Evolutionary conservation across 805 yeast genomes (phyloP), one percentile per base, ranked within the genome.

Genomic region (Spencermartinsiella europaea): DNA sequence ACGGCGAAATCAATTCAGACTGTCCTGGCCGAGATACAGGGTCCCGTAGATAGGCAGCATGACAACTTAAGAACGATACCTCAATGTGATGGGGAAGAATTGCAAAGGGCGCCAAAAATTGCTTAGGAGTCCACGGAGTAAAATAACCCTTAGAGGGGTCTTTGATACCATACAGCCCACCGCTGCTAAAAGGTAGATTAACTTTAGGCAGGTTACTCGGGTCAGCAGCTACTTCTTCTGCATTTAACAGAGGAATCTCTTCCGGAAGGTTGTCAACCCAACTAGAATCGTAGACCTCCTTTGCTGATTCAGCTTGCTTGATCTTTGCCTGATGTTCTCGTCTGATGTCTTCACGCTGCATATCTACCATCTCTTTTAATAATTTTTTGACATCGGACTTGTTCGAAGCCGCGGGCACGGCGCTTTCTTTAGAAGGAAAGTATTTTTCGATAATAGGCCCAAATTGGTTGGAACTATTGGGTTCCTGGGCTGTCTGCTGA

Each of bases 11-110:
- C 49, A 93, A 95, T 72, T 93, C 99, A 27, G 96, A 85, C 62
- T 86, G 90, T 47, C 96, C 97, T 4, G 97, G 96, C 65, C 97
- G 80, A 12, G 97, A 95, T 42, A 93, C 89, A 14, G 99, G 99
- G 65, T 93, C 95, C 68, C 97, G 83, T 65, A 93, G 69, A 67
- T 91, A 93, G n/a, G 93, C 85, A 3, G 96, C 97, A 65, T 90
- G 96, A 64, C 98, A 91, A 3, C 97, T 88, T 52, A 78, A 77
- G 66, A 86, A 91, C 19, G 95, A 85, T 38, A 93, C 71, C 69
- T 93, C 98, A 45, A 93, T 71, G 67, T 93, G 98, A 52, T 85
- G 82, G 22, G 99, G 99, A 59, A 87, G 75, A 49, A 93, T 77
- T 10, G 97, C 93, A 67, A 89, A 86, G 40, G 95, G 95, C 2